Percentiles rank a stretch among this genome's conserved stretches.
These are phyloP conservation scores for Trametes versicolor DNA, from an alignment of 1,284 basidiomycete species.

Conservation along the genomic window DNA sequence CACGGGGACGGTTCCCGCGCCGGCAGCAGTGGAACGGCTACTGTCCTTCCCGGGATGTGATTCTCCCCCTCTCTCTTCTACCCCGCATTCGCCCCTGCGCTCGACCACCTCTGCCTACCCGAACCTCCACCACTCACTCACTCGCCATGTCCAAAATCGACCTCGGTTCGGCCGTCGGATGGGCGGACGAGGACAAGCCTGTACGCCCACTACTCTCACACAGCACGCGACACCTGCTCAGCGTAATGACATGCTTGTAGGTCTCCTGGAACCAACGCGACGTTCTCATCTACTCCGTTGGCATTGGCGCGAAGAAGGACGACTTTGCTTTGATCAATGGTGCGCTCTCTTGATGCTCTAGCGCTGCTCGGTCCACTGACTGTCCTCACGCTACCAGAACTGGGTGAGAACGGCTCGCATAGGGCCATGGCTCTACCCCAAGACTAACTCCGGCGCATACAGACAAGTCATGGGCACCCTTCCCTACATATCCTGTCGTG, in stretches of 20 bases:
- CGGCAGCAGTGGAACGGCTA: neutral
- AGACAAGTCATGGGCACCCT: conserved; percentile 62
- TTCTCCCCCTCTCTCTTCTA: conserved; percentile 16
- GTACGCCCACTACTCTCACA: conserved; percentile 29
- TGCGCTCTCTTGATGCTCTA: conserved; percentile 42
- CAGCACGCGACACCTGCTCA: neutral
- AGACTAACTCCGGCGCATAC: neutral
- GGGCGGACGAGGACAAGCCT: conserved; percentile 41
- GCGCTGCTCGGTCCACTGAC: neutral
- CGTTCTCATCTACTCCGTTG: conserved; percentile 71
- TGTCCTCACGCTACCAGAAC: conserved; percentile 37
- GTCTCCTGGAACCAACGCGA: conserved; percentile 79
- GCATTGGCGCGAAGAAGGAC: conserved; percentile 75
- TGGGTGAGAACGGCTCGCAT: conserved; percentile 33
- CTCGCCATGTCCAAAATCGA: conserved; percentile 42
- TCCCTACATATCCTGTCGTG: conserved; percentile 66
- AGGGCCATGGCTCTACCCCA: no score
- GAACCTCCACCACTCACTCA: neutral
- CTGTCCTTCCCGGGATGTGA: conserved; percentile 13
- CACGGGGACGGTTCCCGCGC: neutral
- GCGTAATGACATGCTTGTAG: conserved; percentile 45
- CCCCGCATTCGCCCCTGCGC: conserved; percentile 8
- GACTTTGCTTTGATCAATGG: conserved; percentile 72
- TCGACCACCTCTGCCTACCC: neutral
- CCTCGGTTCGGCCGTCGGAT: conserved; percentile 44